A percentile compares a stretch with the other conserved stretches of the same genome.
phyloP scores from a whole-genome alignment of 23 red algal genomes.

The Gracilaria domingensis region DNA sequence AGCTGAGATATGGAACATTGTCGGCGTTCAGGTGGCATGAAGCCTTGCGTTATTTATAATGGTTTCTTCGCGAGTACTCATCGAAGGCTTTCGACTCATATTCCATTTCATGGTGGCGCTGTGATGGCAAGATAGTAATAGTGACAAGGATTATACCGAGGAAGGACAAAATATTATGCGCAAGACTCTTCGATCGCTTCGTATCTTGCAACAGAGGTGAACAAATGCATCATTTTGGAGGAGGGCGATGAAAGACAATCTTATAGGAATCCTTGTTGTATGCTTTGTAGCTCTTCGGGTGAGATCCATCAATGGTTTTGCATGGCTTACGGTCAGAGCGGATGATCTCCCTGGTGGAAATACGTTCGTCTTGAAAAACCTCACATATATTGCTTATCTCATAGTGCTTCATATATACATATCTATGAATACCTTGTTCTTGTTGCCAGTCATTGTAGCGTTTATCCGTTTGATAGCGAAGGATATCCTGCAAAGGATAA shows the following conservation, averaged over 20 bases:
- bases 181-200: too few species aligned
- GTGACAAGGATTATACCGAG: slow-evolving; percentile 19
- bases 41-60: not conserved
- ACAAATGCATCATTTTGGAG: not conserved
- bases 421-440: not conserved
- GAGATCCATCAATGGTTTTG: not conserved
- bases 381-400: not conserved
- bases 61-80: not conserved
- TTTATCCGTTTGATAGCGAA: not conserved
- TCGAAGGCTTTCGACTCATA: not conserved
- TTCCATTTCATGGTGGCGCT: not conserved
- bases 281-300: not conserved
- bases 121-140: not conserved
- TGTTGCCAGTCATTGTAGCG: not conserved
- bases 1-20: too few species aligned
- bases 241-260: not conserved
- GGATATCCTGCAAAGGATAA: too few species aligned
- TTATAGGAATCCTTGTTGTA: not conserved
- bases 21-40: not conserved
- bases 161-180: not conserved
- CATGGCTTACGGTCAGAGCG: not conserved
- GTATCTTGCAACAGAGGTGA: not conserved
- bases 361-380: not conserved
- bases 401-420: not conserved
- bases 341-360: not conserved